These are phyloP conservation scores for Danielozyma ontarioensis DNA, from an alignment of 805 yeast genomes.

Conservation along the genomic window DNA sequence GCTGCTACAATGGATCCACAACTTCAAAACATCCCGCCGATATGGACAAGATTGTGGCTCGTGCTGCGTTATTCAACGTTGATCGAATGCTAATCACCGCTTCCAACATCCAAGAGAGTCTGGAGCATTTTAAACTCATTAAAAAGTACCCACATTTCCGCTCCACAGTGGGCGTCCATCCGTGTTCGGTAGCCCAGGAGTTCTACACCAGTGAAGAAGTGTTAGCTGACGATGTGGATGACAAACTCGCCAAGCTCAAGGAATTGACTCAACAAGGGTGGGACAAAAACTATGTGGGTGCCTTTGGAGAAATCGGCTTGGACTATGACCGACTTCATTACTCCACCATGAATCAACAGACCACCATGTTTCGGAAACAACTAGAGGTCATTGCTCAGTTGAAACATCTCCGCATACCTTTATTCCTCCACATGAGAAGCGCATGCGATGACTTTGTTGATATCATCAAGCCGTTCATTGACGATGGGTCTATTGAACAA, in stretches of 20 bases:
- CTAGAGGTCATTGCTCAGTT: constrained; percentile 52
- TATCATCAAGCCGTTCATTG: constrained; percentile 58
- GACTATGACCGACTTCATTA: constrained; percentile 88
- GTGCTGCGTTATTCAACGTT: constrained; percentile 67
- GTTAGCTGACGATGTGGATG: constrained; percentile 22
- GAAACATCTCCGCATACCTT: constrained; percentile 52
- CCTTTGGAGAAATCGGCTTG: constrained; percentile 93
- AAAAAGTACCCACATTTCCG: constrained; percentile 29
- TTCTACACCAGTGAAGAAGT: constrained; percentile 36
- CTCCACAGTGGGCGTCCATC: constrained; percentile 93
- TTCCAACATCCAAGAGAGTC: constrained; percentile 64
- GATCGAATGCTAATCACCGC: constrained; percentile 77
- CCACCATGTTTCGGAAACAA: constrained; percentile 64
- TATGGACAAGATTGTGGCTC: constrained; percentile 51
- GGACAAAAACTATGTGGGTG: constrained; percentile 52
- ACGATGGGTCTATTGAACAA: constrained; percentile 30
- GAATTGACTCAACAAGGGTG: constrained; percentile 45
- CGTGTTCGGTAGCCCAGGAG: constrained; percentile 66
- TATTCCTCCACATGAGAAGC: constrained; percentile 86
- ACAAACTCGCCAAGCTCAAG: constrained; percentile 46
- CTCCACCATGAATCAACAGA: constrained; percentile 65
- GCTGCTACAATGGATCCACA: constrained; percentile 62
- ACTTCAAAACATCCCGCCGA: constrained; percentile 61
- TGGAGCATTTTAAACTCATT: constrained; percentile 55
- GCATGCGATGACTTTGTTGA: constrained; percentile 74